A percentile compares a stretch with the other conserved stretches of the same genome.
Evolutionary conservation across 163 green algal genomes (phyloP).

Genomic region (Chlorella variabilis): DNA sequence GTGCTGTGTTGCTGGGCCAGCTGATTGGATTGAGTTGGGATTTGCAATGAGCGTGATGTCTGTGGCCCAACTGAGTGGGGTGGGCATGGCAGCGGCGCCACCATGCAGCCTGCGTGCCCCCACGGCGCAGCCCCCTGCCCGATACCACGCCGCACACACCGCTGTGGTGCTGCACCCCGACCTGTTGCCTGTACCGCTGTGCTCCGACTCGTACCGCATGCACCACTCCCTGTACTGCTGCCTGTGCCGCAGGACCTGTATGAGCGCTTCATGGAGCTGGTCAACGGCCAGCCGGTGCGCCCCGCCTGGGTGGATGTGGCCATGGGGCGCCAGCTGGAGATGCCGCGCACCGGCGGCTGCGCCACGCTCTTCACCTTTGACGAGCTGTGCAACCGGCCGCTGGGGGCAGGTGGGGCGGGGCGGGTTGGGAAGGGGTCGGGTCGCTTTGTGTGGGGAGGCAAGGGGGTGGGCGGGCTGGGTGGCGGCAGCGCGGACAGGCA

Average conservation of each 20-base stretch:
- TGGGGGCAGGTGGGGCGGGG: slow-evolving; percentile 44
- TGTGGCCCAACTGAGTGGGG: too few species aligned
- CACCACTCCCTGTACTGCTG: neutral
- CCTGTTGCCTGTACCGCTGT: neutral
- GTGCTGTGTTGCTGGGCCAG: neutral
- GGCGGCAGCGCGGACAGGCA: too few species aligned
- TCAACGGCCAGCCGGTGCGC: slow-evolving; percentile 23
- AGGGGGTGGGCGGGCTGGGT: too few species aligned
- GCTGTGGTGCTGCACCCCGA: too few species aligned
- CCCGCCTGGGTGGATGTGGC: slow-evolving; percentile 67
- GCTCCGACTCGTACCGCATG: neutral
- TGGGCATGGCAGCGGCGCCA: too few species aligned
- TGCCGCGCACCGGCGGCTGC: slow-evolving; percentile 69
- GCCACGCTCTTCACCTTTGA: slow-evolving; percentile 74
- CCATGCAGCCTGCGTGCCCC: too few species aligned
- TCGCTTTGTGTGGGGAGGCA: neutral
- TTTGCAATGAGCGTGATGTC: neutral
- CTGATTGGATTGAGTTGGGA: too few species aligned
- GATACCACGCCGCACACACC: neutral
- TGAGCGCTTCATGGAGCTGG: slow-evolving; percentile 69
- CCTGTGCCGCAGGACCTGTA: slow-evolving; percentile 55
- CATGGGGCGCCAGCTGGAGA: slow-evolving; percentile 86
- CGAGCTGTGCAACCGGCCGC: slow-evolving; percentile 64
- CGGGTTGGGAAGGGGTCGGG: neutral
- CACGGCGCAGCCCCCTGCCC: too few species aligned